These are phyloP conservation scores for Kazachstania bromeliacearum DNA, from an alignment of 805 yeast genomes.

Conservation along the genomic window DNA sequence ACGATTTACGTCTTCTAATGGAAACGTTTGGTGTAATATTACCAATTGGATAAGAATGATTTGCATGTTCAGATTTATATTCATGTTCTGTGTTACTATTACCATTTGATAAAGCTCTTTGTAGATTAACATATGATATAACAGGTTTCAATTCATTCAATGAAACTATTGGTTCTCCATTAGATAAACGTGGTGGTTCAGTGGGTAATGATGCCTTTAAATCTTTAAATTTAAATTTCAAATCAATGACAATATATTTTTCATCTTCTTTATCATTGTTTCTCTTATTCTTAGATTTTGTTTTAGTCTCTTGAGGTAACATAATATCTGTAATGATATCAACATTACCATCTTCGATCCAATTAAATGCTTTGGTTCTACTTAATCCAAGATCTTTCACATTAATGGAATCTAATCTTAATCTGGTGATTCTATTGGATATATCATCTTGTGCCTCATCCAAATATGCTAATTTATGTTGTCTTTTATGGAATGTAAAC, in stretches of 20 bases:
- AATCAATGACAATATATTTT: conserved; percentile 60
- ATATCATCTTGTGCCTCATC: conserved; percentile 30
- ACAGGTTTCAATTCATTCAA: conserved; percentile 52
- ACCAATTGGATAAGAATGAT: conserved; percentile 16
- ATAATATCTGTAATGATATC: conserved; percentile 65
- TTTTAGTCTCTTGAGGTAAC: conserved; percentile 37
- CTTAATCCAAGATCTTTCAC: conserved; percentile 31
- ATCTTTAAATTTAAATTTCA: conserved; percentile 55
- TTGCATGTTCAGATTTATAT: conserved; percentile 6
- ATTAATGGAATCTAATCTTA: conserved; percentile 34
- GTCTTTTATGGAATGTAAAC: conserved; percentile 70
- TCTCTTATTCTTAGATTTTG: conserved; percentile 3
- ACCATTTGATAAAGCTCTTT: conserved; percentile 17
- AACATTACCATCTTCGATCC: conserved; percentile 64
- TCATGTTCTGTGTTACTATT: conserved; percentile 1
- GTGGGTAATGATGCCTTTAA: conserved; percentile 48
- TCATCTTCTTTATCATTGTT: conserved; percentile 10
- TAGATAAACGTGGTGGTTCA: conserved; percentile 42
- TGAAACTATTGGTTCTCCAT: conserved; percentile 47
- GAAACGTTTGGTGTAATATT: conserved; percentile 22
- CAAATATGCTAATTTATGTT: conserved; percentile 43
- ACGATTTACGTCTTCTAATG: conserved; percentile 20
- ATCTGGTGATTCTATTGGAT: conserved; percentile 41
- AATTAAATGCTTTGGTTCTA: conserved; percentile 43
- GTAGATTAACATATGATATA: conserved; percentile 50